These are phyloP conservation scores for Solanum raphanifolium DNA, from an alignment of 257 asterid species.

Conservation along the genomic window DNA sequence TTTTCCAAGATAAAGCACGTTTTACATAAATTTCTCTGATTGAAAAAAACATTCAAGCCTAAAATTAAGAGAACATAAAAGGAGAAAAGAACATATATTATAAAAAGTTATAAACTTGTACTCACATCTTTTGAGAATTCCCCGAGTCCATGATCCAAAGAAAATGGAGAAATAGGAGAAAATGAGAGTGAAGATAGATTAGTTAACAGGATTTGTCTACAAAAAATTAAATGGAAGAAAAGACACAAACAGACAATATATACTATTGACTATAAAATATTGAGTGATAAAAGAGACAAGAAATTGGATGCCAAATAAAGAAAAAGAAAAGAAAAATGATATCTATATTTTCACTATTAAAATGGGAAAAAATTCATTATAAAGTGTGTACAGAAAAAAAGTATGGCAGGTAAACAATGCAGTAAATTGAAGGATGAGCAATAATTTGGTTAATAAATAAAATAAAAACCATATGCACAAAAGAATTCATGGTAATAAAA, in stretches of 20 bases:
- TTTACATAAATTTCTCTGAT: not conserved
- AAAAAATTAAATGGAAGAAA: not conserved
- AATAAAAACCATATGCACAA: not conserved
- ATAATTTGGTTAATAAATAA: not conserved
- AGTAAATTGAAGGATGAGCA: not conserved
- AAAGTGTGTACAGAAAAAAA: not conserved
- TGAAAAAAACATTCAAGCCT: not conserved
- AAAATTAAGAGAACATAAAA: not conserved
- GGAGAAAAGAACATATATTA: not conserved
- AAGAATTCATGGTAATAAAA: not conserved
- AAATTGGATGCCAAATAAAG: not conserved
- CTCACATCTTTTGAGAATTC: conserved; percentile 2
- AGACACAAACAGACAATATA: not conserved
- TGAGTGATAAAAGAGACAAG: not conserved
- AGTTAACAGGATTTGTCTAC: not conserved
- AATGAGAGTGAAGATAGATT: not conserved
- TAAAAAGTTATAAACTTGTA: not conserved
- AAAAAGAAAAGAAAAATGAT: not conserved
- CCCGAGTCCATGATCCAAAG: not conserved
- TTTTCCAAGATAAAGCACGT: not conserved
- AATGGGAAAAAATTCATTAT: not conserved
- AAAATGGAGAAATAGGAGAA: not conserved
- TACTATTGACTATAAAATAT: not conserved
- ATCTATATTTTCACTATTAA: not conserved
- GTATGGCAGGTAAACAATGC: not conserved